A percentile compares a stretch with the other conserved stretches of the same genome.
Evolutionary conservation across 495 filamentous ascomycete genomes (phyloP).

Genomic region (Neohortaea acidophila): DNA sequence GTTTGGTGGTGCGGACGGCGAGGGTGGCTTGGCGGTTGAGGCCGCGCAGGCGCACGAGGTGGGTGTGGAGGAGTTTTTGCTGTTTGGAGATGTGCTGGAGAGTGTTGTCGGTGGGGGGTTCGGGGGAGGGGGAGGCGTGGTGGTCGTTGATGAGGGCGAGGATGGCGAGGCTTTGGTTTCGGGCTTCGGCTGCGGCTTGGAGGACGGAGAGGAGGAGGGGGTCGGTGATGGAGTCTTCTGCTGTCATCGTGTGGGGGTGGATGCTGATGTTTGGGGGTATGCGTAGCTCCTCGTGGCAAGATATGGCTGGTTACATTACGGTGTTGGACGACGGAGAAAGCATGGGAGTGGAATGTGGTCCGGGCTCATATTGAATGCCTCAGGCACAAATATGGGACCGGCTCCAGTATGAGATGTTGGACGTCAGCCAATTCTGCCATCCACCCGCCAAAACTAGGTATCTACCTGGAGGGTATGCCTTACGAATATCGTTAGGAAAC

Average conservation of each 20-base stretch:
- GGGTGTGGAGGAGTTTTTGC: slow-evolving; percentile 64
- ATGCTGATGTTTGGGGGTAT: too few relatives aligned
- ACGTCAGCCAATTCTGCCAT: too few relatives aligned
- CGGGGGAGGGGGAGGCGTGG: slow-evolving; percentile 11
- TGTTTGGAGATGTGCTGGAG: slow-evolving; percentile 49
- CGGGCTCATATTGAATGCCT: too few relatives aligned
- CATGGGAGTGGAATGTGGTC: too few relatives aligned
- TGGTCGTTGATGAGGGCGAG: slow-evolving; percentile 43
- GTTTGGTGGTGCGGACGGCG: slow-evolving; percentile 71
- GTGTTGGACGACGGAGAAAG: too few relatives aligned
- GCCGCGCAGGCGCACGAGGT: slow-evolving; percentile 66
- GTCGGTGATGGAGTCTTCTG: slow-evolving; percentile 52
- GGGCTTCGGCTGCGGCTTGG: slow-evolving; percentile 50
- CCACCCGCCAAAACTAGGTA: too few relatives aligned
- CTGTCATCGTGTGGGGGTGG: slow-evolving; percentile 33
- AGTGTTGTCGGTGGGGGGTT: slow-evolving; percentile 22
- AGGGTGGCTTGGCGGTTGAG: slow-evolving; percentile 69
- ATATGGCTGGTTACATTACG: too few relatives aligned
- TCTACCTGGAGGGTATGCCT: too few relatives aligned
- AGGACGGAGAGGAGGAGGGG: slow-evolving; percentile 55
- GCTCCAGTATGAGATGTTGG: too few relatives aligned
- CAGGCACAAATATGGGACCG: too few relatives aligned
- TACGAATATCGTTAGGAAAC: too few relatives aligned
- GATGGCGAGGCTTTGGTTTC: slow-evolving; percentile 58
- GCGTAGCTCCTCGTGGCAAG: too few relatives aligned